Conservation (phyloP, 2,329 filamentous ascomycete genomes). For the Cercospora nicotianae region DNA sequence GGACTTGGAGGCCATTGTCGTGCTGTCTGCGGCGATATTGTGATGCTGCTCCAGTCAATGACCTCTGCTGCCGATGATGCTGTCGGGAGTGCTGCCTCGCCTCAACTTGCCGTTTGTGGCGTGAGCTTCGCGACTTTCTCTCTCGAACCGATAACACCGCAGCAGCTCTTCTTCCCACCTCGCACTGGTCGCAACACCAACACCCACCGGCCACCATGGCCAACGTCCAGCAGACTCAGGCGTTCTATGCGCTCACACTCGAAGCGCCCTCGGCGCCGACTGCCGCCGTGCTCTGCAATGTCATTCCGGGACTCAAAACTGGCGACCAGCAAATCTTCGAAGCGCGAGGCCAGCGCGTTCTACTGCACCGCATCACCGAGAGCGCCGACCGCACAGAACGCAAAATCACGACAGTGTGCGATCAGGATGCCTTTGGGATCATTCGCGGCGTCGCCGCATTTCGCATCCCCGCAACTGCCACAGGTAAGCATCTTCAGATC, state of each 20-base stretch:
- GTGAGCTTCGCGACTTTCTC: conserved; percentile 6
- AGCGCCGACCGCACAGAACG: conserved; percentile 59
- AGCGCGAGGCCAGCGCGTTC: conserved; percentile 84
- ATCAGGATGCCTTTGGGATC: conserved; percentile 95
- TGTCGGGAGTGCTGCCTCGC: conserved; percentile 11
- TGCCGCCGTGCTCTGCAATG: conserved; percentile 90
- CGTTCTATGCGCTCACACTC: conserved; percentile 95
- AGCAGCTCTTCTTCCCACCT: neutral
- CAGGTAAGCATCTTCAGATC: conserved; percentile 61
- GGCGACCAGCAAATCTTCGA: conserved; percentile 98
- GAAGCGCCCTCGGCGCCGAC: conserved; percentile 87
- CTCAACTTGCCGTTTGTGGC: conserved; percentile 1
- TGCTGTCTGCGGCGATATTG: neutral
- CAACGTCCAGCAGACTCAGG: conserved; percentile 91
- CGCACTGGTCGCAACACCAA: conserved; percentile 17
- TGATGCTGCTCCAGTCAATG: neutral
- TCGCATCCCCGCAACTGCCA: conserved; percentile 86
- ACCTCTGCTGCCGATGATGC: neutral
- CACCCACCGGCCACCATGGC: conserved; percentile 66
- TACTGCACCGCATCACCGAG: conserved; percentile 77
- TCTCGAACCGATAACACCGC: neutral
- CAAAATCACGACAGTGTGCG: conserved; percentile 80
- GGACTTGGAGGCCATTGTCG: conserved; percentile 30
- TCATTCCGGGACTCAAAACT: conserved; percentile 68
- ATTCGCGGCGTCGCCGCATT: conserved; percentile 87